phyloP scores from a whole-genome alignment of 768 basidiomycete species.

The Suillus bovinus region DNA sequence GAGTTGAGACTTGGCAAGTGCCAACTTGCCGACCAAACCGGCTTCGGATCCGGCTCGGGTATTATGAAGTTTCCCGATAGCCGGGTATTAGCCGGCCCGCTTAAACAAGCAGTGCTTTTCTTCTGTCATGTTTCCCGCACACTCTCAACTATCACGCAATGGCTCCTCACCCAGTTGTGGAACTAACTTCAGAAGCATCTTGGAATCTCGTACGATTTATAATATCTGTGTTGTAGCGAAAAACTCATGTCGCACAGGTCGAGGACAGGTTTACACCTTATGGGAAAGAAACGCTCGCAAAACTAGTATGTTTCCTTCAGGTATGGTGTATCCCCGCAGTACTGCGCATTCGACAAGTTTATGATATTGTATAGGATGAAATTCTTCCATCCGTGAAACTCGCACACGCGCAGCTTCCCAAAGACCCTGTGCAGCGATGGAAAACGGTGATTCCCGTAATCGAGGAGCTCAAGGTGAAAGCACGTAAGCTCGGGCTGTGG shows the following conservation, averaged over 20 bases:
- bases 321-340: conserved; percentile 39
- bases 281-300: conserved; percentile 84
- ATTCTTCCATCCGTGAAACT: conserved; percentile 77
- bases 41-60: conserved; percentile 10
- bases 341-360: background rate
- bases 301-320: conserved; percentile 83
- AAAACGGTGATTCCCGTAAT: conserved; percentile 79
- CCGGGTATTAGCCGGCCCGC: background rate
- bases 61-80: background rate
- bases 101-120: background rate
- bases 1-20: background rate
- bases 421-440: conserved; percentile 77
- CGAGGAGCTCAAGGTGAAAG: conserved; percentile 83
- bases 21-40: background rate
- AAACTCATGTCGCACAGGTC: conserved; percentile 45
- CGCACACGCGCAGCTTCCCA: conserved; percentile 80
- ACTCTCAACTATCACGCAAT: conserved; percentile 32
- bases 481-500: conserved; percentile 90
- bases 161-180: conserved; percentile 69
- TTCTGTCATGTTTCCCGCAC: background rate
- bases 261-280: conserved; percentile 92
- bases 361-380: conserved; percentile 62
- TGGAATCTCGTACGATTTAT: conserved; percentile 74
- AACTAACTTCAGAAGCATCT: conserved; percentile 79
- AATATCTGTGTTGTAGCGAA: background rate